Base-by-base conservation (phyloP, 2,329 filamentous ascomycete species). In the Sarocladiaceae sp. region DNA sequence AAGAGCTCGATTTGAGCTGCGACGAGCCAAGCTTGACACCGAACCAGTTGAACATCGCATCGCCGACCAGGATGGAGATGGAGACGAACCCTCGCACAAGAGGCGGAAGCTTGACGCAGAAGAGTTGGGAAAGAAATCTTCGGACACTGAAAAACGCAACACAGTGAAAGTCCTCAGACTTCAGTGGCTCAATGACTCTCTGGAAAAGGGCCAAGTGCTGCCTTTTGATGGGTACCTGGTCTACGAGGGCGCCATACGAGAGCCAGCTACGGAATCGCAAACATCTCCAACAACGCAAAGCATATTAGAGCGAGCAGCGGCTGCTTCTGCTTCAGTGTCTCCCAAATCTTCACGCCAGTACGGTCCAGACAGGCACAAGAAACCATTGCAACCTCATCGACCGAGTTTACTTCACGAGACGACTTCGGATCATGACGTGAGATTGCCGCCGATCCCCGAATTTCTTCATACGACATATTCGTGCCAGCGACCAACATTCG, bases 1-100 rank as follows among this genome's bases (percentile, higher is more conserved):
- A 60, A 79, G 93, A 17, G 90, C 90, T 1, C 75, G 80, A 44
- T 84, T 95, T 59, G 93, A 97, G 68, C 72, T 97, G 55, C 78
- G 89, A 51, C 78, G 81, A 6, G 78, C 82, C 42, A 84, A 83
- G 13, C 59, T 96, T 2, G 65, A 69, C 36, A 83, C 83, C 0
- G 73, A 80, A 52, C 80, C 64, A 6, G 22, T 62, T 22, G 22
- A 83, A 53, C 59, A 74, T 3, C 20, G 5, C 3, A 11, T 18
- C 33, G 23, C 6, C 17, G 22, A 50, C 20, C 20, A 20, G 13
- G 40, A 6, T 28, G 25, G 25, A n/a, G 25, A 35, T 23, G 4
- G 22, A n/a, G 25, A 52, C 18, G 52, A 54, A 12, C 18, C 46
- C 6, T 55, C 25, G 17, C 26, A n/a, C 51, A 50, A 28, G 52